A percentile compares a stretch with the other conserved stretches of the same genome.
Evolutionary conservation across 345 rosid species (phyloP).

Genomic region (Brassica incana): DNA sequence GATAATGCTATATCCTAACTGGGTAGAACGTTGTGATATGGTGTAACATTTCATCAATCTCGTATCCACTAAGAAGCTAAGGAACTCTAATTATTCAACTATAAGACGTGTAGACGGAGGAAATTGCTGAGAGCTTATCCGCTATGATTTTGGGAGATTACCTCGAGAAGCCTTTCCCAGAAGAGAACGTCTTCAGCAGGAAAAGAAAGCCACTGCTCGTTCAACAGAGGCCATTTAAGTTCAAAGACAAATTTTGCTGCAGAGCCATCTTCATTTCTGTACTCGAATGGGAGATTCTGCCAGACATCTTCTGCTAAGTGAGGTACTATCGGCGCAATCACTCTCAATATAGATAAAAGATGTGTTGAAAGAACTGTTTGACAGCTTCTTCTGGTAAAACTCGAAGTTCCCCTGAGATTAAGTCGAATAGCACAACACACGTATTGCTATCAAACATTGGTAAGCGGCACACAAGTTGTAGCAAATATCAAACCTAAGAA

Average conservation of each 20-base stretch:
- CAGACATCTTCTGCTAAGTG: conserved; percentile 96
- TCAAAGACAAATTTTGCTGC: conserved; percentile 73
- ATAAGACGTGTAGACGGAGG: not conserved
- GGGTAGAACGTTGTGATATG: not conserved
- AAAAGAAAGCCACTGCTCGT: conserved; percentile 66
- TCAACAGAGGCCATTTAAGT: conserved; percentile 73
- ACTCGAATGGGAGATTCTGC: conserved; percentile 89
- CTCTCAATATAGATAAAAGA: conserved; percentile 74
- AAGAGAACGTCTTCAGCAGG: conserved; percentile 62
- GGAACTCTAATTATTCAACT: conserved; percentile 7
- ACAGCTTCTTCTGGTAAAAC: conserved; percentile 89
- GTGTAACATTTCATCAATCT: not conserved
- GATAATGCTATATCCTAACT: not conserved
- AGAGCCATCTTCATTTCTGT: conserved; percentile 57
- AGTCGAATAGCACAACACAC: not conserved
- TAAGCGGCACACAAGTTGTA: not conserved
- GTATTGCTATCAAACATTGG: conserved; percentile 4
- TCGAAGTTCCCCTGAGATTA: conserved; percentile 62
- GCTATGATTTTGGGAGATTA: conserved; percentile 18
- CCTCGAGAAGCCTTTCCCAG: conserved; percentile 89
- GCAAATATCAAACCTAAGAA: conserved; percentile 8
- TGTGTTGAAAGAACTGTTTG: conserved; percentile 94
- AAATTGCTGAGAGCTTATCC: not conserved
- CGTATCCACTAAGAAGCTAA: conserved; percentile 6
- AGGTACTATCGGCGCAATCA: conserved; percentile 85